Base-by-base conservation (phyloP, 2,329 filamentous ascomycete genomes). In the Alternaria consortialis region DNA sequence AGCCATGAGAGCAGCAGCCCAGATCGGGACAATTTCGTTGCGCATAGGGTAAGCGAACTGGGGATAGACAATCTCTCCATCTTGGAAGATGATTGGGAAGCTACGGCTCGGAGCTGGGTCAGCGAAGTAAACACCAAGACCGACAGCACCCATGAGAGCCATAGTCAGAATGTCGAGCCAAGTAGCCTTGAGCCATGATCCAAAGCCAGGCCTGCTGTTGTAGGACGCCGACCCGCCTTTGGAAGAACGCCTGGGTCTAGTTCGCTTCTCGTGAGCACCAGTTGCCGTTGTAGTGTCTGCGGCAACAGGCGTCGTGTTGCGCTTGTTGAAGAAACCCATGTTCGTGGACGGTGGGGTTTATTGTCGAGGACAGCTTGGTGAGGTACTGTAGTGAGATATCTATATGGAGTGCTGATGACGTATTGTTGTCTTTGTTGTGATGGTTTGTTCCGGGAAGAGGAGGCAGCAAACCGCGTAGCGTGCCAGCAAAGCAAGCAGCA, bases 1-100 rank as follows among this genome's bases (percentile, higher is more conserved):
- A 13, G 86, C 88, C 17, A 92, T 81, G 17, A 93, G 77, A 1
- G 90, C 90, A 9, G 90, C 89, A 1, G 86, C 82, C 87, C 87
- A 91, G 71, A 91, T 91, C 25, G 90, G 90, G 7, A 92, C 77
- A 40, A 65, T 65, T 43, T 66, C 48, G 44, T 89, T 86, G 62
- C 90, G 87, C 25, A 91, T 77, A 1, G 90, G 89, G 72, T 91
- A 92, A 29, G 88, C 89, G 66, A 91, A 91, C 61, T 91, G 74
- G 0, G 90, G 90, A 66, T 88, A 77, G 32, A 92, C 88, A 42
- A 92, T 82, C 71, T 91, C 86, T 61, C 88, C 88, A 67, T 91
- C 86, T 31, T 82, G 77, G 71, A 90, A 91, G 47, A 83, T 85
- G 42, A 92, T 58, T 40, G 90, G 85, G 74, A 92, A 92, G 9